These are phyloP conservation scores for Paraconiothyrium brasiliense DNA, from an alignment of 2,329 filamentous ascomycete species.

Conservation along the genomic window DNA sequence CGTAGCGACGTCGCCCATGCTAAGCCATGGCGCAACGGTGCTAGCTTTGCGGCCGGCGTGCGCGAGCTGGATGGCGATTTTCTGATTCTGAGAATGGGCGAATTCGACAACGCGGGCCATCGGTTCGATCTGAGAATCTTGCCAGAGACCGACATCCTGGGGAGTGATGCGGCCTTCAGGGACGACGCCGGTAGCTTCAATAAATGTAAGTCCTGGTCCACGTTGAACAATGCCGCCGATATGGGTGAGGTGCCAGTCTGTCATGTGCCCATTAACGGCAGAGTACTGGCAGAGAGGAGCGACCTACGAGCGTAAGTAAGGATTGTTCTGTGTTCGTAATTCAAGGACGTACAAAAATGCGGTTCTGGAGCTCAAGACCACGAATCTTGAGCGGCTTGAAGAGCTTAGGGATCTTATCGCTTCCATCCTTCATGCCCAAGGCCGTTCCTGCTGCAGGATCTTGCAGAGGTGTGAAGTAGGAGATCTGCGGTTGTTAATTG, in stretches of 20 bases:
- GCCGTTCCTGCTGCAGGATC: conserved; percentile 59
- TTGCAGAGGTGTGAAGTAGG: conserved; percentile 61
- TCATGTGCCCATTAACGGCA: conserved; percentile 75
- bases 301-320: conserved; percentile 48
- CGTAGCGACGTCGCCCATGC: conserved; percentile 62
- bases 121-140: conserved; percentile 80
- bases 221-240: conserved; percentile 80
- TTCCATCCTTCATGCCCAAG: conserved; percentile 57
- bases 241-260: conserved; percentile 84
- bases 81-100: conserved; percentile 78
- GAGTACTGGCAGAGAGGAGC: conserved; percentile 74
- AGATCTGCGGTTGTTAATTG: conserved; percentile 38
- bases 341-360: conserved; percentile 62
- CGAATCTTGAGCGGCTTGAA: conserved; percentile 67
- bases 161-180: conserved; percentile 85
- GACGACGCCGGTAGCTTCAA: conserved; percentile 81
- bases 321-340: conserved; percentile 4
- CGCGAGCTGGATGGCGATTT: conserved; percentile 80
- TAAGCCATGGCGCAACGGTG: conserved; percentile 71
- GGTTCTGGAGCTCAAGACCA: conserved; percentile 72
- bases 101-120: conserved; percentile 78
- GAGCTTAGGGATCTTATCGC: conserved; percentile 65
- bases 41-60: conserved; percentile 77
- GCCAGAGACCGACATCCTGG: conserved; percentile 82
- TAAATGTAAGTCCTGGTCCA: conserved; percentile 76